phyloP scores from a whole-genome alignment of 306 rosid genomes.

The Arachis stenosperma region DNA sequence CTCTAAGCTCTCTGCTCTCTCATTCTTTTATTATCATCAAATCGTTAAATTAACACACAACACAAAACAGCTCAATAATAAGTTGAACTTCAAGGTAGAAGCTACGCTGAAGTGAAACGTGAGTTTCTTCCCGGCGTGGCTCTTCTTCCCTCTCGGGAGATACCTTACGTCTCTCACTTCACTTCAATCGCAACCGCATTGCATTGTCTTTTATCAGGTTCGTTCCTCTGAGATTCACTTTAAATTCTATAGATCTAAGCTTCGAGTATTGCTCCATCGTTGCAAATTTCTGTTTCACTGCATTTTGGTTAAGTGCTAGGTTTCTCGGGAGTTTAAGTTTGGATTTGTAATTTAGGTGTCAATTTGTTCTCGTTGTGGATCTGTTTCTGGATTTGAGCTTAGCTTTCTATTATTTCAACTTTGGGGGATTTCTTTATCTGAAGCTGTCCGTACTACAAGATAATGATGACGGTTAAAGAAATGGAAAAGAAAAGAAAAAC shows the following conservation, averaged over 20 bases:
- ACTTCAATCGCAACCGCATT: conserved; percentile 36
- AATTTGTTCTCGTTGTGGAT: neutral
- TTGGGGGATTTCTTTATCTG: neutral
- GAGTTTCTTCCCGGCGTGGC: conserved; percentile 1
- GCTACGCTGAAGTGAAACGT: neutral
- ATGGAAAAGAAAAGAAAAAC: neutral
- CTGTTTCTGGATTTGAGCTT: neutral
- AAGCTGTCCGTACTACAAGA: neutral
- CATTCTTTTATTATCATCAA: too few relatives aligned
- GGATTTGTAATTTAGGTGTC: conserved; percentile 8
- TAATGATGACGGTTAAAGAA: neutral
- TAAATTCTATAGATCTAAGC: conserved; percentile 49
- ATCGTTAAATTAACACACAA: neutral
- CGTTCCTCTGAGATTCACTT: conserved; percentile 14
- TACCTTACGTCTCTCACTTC: neutral
- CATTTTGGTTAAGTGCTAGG: neutral
- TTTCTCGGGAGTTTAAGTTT: conserved; percentile 11
- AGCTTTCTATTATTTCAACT: neutral
- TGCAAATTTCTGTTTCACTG: neutral
- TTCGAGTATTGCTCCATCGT: neutral
- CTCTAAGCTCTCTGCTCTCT: neutral
- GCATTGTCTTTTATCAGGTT: conserved; percentile 35
- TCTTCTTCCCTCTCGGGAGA: neutral
- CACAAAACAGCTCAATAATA: neutral
- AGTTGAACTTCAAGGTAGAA: neutral